A percentile compares a stretch with the other conserved stretches of the same genome.
phyloP scores from a whole-genome alignment of 2,329 filamentous ascomycete genomes.

The Passalora sequoiae region DNA sequence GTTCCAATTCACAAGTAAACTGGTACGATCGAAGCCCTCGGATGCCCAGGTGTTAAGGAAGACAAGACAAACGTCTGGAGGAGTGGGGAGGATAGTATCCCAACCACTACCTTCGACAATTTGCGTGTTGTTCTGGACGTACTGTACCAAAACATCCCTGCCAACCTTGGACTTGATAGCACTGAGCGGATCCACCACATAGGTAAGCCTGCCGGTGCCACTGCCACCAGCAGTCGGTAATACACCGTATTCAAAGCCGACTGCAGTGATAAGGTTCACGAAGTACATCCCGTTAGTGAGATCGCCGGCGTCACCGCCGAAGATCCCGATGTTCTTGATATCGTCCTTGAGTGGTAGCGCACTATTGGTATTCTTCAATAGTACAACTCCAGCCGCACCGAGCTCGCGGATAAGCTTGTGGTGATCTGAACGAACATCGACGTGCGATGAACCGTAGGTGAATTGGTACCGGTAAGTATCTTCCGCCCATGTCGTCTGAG shows the following conservation, averaged over 20 bases:
- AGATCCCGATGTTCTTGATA: constrained; percentile 46
- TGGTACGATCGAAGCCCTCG: constrained; percentile 42
- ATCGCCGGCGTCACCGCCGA: constrained; percentile 47
- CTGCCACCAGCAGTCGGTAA: constrained; percentile 39
- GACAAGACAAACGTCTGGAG: constrained; percentile 49
- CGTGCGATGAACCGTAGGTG: constrained; percentile 29
- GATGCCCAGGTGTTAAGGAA: constrained; percentile 54
- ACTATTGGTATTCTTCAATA: constrained; percentile 49
- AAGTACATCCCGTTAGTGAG: constrained; percentile 47
- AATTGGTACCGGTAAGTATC: constrained; percentile 47
- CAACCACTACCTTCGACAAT: constrained; percentile 22
- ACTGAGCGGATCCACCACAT: constrained; percentile 39
- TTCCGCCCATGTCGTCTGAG: constrained; percentile 28
- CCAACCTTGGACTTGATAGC: constrained; percentile 37
- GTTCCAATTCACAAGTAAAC: constrained; percentile 42
- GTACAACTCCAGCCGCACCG: constrained; percentile 39
- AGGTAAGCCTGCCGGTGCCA: constrained; percentile 38
- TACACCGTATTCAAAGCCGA: constrained; percentile 43
- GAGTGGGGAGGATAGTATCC: constrained; percentile 39
- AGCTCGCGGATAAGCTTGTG: constrained; percentile 37
- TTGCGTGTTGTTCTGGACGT: constrained; percentile 38
- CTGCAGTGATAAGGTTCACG: constrained; percentile 21
- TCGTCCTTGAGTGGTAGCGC: constrained; percentile 49
- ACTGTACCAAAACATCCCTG: constrained; percentile 42
- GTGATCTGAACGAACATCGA: constrained; percentile 38